Percentiles rank a stretch among this genome's conserved stretches.
Evolutionary conservation across 257 asterid genomes (phyloP).

Genomic region (Oldenlandia corymbosa): DNA sequence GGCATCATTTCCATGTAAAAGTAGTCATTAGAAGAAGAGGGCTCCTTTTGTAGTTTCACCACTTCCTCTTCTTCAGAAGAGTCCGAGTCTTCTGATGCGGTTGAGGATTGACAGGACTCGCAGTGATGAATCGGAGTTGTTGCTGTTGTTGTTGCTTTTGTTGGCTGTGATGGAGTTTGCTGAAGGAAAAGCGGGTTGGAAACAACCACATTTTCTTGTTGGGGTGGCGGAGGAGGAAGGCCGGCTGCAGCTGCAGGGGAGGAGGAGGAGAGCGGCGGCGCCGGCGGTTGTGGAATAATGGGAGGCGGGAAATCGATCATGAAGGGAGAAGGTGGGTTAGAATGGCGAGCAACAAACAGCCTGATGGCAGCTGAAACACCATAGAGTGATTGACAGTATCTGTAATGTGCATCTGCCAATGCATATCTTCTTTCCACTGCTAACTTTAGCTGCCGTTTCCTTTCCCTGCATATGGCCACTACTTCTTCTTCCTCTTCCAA

Average conservation of each 20-base stretch:
- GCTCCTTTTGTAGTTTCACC: constrained; percentile 22
- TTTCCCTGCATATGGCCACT: constrained; percentile 78
- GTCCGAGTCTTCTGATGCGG: constrained; percentile 23
- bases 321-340: constrained; percentile 54
- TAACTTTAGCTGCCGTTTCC: constrained; percentile 60
- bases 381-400: constrained; percentile 62
- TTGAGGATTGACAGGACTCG: constrained; percentile 35
- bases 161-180: constrained; percentile 56
- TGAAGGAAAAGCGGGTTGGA: constrained; percentile 86
- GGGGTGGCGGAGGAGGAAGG: constrained; percentile 20
- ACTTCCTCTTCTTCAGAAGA: constrained; percentile 29
- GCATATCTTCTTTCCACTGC: constrained; percentile 81
- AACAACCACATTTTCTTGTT: constrained; percentile 50
- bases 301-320: constrained; percentile 54
- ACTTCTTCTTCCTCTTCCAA: constrained; percentile 71
- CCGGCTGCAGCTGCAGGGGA: constrained; percentile 2
- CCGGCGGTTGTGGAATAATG: constrained; percentile 16
- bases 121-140: constrained; percentile 35
- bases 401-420: constrained; percentile 78
- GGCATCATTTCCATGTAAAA: constrained; percentile 66
- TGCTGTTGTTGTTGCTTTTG: constrained; percentile 46
- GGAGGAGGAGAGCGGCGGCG: constrained; percentile 18
- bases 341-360: constrained; percentile 80
- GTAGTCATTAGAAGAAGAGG: constrained; percentile 41
- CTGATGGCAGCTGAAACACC: constrained; percentile 82